These are phyloP conservation scores for Penicillium janthinellum DNA, from an alignment of 2,329 filamentous ascomycete species.

Conservation along the genomic window DNA sequence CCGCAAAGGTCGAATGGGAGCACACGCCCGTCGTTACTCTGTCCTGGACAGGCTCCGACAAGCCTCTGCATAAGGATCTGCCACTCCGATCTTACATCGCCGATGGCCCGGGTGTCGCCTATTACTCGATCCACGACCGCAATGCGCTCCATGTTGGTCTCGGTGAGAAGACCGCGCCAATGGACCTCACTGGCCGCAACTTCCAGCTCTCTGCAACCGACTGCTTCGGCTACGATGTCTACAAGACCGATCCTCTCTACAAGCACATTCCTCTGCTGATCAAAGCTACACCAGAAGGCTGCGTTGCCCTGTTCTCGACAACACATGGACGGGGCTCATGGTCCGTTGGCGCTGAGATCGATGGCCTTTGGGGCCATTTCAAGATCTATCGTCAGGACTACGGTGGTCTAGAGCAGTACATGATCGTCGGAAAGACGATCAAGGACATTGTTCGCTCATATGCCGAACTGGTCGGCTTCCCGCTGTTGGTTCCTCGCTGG, in stretches of 20 bases:
- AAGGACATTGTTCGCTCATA: slow-evolving; percentile 67
- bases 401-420: slow-evolving; percentile 71
- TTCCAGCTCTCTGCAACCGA: slow-evolving; percentile 71
- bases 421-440: slow-evolving; percentile 66
- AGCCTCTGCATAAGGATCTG: slow-evolving; percentile 64
- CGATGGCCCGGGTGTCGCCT: slow-evolving; percentile 63
- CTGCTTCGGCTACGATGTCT: slow-evolving; percentile 72
- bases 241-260: slow-evolving; percentile 71
- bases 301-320: slow-evolving; percentile 68
- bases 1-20: slow-evolving; percentile 61
- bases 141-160: slow-evolving; percentile 68
- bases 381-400: slow-evolving; percentile 74
- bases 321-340: slow-evolving; percentile 66
- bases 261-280: slow-evolving; percentile 75
- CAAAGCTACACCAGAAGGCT: slow-evolving; percentile 65
- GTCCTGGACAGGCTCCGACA: slow-evolving; percentile 51
- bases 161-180: slow-evolving; percentile 72
- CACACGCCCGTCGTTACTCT: slow-evolving; percentile 61
- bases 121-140: slow-evolving; percentile 65
- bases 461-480: slow-evolving; percentile 68
- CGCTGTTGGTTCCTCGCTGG: slow-evolving; percentile 69
- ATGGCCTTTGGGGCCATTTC: slow-evolving; percentile 74
- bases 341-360: slow-evolving; percentile 70
- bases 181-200: slow-evolving; percentile 68
- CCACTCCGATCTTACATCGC: slow-evolving; percentile 66